A percentile compares a stretch with the other conserved stretches of the same genome.
phyloP scores from a whole-genome alignment of 345 rosid genomes.

The Angophora floribunda region DNA sequence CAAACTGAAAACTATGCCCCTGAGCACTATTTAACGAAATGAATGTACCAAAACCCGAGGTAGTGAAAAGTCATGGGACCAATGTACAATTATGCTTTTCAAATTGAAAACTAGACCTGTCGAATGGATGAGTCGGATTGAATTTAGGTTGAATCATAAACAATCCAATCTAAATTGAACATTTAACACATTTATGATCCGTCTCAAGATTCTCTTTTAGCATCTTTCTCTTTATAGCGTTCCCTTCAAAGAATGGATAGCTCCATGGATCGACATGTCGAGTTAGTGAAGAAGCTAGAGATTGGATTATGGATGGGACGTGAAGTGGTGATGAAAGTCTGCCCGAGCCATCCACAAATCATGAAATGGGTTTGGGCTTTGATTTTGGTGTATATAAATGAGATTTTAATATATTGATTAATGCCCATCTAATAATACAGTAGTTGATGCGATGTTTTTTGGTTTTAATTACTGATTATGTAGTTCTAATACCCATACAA shows the following conservation, averaged over 20 bases:
- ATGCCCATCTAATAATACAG: not conserved
- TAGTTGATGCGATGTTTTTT: not conserved
- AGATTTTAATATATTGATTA: not conserved
- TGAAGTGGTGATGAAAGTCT: not conserved
- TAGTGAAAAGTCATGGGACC: too few relatives aligned
- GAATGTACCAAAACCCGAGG: too few relatives aligned
- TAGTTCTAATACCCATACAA: not conserved
- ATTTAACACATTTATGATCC: too few relatives aligned
- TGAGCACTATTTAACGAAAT: too few relatives aligned
- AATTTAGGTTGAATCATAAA: too few relatives aligned
- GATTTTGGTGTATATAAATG: not conserved
- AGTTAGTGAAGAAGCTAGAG: not conserved
- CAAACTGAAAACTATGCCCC: too few relatives aligned
- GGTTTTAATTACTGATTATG: not conserved
- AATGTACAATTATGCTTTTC: too few relatives aligned
- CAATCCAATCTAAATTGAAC: rapidly evolving
- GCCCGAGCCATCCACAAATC: not conserved
- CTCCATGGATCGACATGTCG: not conserved
- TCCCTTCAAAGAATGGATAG: not conserved
- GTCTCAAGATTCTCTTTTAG: not conserved
- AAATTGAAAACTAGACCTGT: too few relatives aligned
- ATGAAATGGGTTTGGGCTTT: not conserved
- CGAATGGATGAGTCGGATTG: too few relatives aligned
- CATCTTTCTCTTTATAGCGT: not conserved
- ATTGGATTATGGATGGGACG: not conserved